Evolutionary conservation across 2,329 filamentous ascomycete species (phyloP), one percentile per base, ranked within the genome.

Genomic region (Bipolaris cookei): DNA sequence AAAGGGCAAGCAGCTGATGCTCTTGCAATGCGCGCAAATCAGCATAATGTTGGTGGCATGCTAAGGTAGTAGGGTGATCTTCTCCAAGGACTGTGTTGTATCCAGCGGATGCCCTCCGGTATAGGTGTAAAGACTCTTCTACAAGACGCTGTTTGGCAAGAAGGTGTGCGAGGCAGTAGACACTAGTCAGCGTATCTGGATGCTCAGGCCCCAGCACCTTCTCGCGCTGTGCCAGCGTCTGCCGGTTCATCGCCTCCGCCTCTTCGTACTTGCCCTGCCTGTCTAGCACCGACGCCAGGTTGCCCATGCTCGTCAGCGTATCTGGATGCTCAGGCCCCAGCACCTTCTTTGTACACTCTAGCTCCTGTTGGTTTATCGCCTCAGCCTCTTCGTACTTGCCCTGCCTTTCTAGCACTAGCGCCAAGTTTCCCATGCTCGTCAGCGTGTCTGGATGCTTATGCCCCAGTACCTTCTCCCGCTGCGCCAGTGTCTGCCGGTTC

Each of bases 281-380:
- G 21, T 21, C 4, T 3, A 21, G 21, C 21, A 21, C 21, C 4
- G 4, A 21, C 21, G 21, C 21, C 21, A 21, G 4, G 21, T 21
- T 21, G 21, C 3, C 4, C 4, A 21, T 21, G 21, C 21, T 21
- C 21, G 30, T 32, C 30, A 58, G 45, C 38, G 49, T 53, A 14
- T 23, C 18, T 28, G 49, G 52, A 57, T 62, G 59, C 34, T 62
- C 49, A 51, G 11, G 42, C 25, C 47, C 47, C 2, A 61, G 46
- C 23, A 38, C 35, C 51, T 49, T 56, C 56, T 62, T 23, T 4
- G n/a, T n/a, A n/a, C 2, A 6, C 44, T 10, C 25, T 23, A 51
- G 38, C 25, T n/a, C 32, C 20, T 43, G 34, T n/a, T n/a, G n/a
- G n/a, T n/a, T 41, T 11, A 44, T 51, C 34, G 25, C 25, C 13